Evolutionary conservation across 202 grass and related monocot genomes (phyloP), one percentile per base, ranked within the genome.

Genomic region (Miscanthus sacchariflorus): DNA sequence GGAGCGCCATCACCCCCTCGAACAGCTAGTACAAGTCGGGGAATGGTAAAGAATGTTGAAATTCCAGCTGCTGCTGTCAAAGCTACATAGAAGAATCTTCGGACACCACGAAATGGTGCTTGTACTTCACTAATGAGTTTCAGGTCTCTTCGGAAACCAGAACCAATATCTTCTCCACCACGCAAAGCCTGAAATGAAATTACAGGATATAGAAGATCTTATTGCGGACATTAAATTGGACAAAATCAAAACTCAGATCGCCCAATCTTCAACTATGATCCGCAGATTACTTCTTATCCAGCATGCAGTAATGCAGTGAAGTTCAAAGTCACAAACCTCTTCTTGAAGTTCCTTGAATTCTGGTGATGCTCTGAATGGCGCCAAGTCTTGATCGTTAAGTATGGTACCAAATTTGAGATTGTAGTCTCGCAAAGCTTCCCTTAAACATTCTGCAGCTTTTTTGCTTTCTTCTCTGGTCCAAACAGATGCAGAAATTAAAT

Each of bases 101-200:
- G 87, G 50, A 99, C 96, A 81, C 94, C 94, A 85, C 96, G 91
- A 88, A 98, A 99, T 79, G 96, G 96, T 81, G 92, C 92, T 77
- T 92, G 96, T 88, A 98, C 96, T 94, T 98, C 96, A 93, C 96
- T 95, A 81, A 96, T 99, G 59, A 99, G 91, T 87, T 99, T 96
- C 25, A 99, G 81, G 36, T 96, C 96, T 80, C 94, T 95, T 83
- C 84, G 88, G 71, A 99, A 99, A n/a, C 96, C 91, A 72, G 88
- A 99, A 64, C 94, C 96, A 89, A 99, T 89, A 81, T 95, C 91
- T 88, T 96, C 91, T 80, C 94, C 89, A 79, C 94, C 96, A 72
- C 81, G 89, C 76, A 93, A 96, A 88, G 94, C 96, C 96, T 99
- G 59, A 82, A 28, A 77, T 89, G 49, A 81, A 46, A 44, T 70